A percentile compares a stretch with the other conserved stretches of the same genome.
These are phyloP conservation scores for Naganishia vaughanmartiniae DNA, from an alignment of 768 basidiomycete genomes.

Conservation along the genomic window DNA sequence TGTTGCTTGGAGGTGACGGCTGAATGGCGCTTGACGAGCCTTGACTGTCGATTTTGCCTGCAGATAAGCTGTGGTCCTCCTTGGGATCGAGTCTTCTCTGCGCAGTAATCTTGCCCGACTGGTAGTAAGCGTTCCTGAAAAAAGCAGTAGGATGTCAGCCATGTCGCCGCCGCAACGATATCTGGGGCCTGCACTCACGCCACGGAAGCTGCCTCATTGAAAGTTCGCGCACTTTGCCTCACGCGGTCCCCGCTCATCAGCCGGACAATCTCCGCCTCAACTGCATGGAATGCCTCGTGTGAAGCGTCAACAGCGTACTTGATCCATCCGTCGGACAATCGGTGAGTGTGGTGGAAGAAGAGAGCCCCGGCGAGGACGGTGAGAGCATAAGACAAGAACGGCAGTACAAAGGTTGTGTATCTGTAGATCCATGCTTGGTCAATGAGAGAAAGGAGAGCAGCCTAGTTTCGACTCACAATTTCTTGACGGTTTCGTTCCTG, in stretches of 20 bases:
- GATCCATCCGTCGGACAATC: slow-evolving; percentile 25
- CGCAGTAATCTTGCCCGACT: slow-evolving; percentile 1
- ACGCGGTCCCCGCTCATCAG: background rate
- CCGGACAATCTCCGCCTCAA: slow-evolving; percentile 7
- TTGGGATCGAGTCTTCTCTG: background rate
- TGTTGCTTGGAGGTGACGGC: background rate
- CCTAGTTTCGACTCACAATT: slow-evolving; percentile 11
- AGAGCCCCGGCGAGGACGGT: slow-evolving; percentile 23
- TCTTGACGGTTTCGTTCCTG: background rate
- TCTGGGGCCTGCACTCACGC: background rate
- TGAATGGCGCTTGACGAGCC: background rate
- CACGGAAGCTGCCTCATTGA: background rate
- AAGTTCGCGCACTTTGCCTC: background rate
- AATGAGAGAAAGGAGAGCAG: background rate
- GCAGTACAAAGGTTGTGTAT: slow-evolving; percentile 24
- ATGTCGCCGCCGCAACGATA: background rate
- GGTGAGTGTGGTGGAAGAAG: slow-evolving; percentile 26
- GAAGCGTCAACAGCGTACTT: slow-evolving; percentile 26
- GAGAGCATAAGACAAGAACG: slow-evolving; percentile 18
- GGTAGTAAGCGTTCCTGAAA: slow-evolving; percentile 1
- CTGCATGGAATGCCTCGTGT: slow-evolving; percentile 13
- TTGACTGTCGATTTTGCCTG: background rate
- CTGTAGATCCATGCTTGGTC: background rate
- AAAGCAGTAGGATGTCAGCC: background rate
- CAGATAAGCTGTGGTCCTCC: background rate